These are phyloP conservation scores for Boechera stricta DNA, from an alignment of 345 rosid species.

Conservation along the genomic window DNA sequence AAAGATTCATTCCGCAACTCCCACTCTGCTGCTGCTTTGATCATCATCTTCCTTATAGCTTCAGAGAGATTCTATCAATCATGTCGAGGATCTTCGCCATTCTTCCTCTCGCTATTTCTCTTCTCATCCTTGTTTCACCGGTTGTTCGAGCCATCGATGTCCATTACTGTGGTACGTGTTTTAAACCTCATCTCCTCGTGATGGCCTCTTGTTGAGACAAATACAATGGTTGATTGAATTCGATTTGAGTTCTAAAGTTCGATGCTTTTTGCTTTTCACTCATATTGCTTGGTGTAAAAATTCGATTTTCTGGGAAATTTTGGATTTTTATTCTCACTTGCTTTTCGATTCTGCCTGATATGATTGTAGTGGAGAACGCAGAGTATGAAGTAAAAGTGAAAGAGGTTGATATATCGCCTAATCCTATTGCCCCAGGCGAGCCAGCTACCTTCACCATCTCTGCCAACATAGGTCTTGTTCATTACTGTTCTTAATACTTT, in stretches of 20 bases:
- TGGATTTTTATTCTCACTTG: neutral
- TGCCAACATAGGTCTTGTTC: conserved; percentile 60
- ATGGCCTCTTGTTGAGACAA: conserved; percentile 13
- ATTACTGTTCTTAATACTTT: neutral
- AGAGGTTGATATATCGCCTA: conserved; percentile 66
- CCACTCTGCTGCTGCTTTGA: conserved; percentile 29
- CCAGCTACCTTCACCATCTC: conserved; percentile 69
- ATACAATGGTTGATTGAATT: neutral
- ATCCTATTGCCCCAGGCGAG: conserved; percentile 61
- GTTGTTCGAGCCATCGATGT: conserved; percentile 34
- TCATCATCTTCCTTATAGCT: conserved; percentile 23
- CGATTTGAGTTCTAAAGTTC: neutral
- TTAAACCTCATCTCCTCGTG: neutral
- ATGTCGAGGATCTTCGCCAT: conserved; percentile 2
- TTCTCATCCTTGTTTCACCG: conserved; percentile 21
- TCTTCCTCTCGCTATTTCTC: conserved; percentile 2
- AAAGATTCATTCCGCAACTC: conserved; percentile 31
- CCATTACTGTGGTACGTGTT: conserved; percentile 40
- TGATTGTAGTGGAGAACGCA: conserved; percentile 57
- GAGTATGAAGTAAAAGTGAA: conserved; percentile 64
- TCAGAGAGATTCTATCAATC: conserved; percentile 16
- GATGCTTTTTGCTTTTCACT: neutral
- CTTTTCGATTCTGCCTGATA: neutral
- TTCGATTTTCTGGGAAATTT: conserved; percentile 3
- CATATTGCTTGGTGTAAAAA: neutral